phyloP scores from a whole-genome alignment of 2,329 filamentous ascomycete species.

The Dothiorella sarmentorum region DNA sequence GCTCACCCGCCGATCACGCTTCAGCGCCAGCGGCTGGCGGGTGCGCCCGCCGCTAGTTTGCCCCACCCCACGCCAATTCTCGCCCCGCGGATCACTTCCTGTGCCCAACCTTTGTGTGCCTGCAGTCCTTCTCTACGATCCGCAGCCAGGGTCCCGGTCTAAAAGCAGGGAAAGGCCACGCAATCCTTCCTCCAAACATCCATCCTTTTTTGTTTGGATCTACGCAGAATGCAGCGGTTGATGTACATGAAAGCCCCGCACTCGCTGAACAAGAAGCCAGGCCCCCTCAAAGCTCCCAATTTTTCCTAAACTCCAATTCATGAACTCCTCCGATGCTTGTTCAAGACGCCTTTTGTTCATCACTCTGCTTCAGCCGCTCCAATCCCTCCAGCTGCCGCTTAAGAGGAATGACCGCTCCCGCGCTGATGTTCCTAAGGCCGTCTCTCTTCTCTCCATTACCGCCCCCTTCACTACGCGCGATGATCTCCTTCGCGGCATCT shows the following conservation, averaged over 20 bases:
- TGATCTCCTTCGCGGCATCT: conserved; percentile 39
- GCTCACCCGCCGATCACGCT: conserved; percentile 8
- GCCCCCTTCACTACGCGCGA: conserved; percentile 34
- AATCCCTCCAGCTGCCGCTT: conserved; percentile 40
- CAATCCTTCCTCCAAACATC: not conserved
- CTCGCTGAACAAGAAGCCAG: not conserved
- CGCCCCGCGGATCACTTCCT: conserved; percentile 3
- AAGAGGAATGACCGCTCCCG: conserved; percentile 45
- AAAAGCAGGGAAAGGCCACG: not conserved
- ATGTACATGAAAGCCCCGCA: not conserved
- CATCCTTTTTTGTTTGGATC: not conserved
- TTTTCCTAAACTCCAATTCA: not conserved
- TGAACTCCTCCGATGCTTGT: not conserved
- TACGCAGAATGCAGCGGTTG: not conserved
- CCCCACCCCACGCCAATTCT: not conserved
- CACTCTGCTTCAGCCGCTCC: conserved; percentile 25
- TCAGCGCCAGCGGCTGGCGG: conserved; percentile 4
- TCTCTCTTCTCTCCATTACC: conserved; percentile 34
- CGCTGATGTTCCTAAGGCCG: conserved; percentile 46
- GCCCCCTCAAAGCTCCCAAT: not conserved
- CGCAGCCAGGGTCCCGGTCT: not conserved
- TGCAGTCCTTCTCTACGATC: not conserved
- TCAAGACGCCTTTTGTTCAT: not conserved
- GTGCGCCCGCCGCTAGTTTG: not conserved
- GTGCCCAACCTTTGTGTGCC: not conserved